Conservation (phyloP, 768 basidiomycete genomes). For the Phlebiopsis flavidoalba region DNA sequence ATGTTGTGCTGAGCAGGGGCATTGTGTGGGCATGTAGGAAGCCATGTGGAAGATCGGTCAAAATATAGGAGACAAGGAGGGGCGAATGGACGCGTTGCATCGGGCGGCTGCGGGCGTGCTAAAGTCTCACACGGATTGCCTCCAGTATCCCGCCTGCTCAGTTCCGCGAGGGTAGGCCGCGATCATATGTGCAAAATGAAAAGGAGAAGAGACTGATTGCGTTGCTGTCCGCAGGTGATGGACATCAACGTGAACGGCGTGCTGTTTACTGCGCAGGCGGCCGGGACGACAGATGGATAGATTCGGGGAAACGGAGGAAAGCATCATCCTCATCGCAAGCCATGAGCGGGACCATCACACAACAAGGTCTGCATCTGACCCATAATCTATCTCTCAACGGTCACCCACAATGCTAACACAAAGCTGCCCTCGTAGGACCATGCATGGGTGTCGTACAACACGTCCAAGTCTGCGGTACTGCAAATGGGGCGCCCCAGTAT, state of each 20-base stretch:
- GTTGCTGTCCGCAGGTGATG: conserved; percentile 42
- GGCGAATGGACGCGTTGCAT: conserved; percentile 69
- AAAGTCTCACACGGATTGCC: conserved; percentile 47
- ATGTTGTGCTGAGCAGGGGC: background rate
- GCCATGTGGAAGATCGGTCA: conserved; percentile 46
- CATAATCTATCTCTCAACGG: background rate
- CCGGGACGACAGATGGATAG: conserved; percentile 31
- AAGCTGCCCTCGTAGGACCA: conserved; percentile 45
- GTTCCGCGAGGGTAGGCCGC: conserved; percentile 50
- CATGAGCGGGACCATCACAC: conserved; percentile 47
- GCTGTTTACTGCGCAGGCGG: conserved; percentile 31
- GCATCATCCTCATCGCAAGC: conserved; percentile 39
- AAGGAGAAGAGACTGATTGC: background rate
- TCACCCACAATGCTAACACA: background rate
- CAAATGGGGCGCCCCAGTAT: conserved; percentile 79
- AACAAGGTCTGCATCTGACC: conserved; percentile 47
- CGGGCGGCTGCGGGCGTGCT: conserved; percentile 79
- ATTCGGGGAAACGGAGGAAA: conserved; percentile 31
- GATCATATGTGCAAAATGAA: too few relatives aligned
- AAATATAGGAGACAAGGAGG: conserved; percentile 61
- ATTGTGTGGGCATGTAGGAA: conserved; percentile 8
- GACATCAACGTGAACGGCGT: conserved; percentile 53
- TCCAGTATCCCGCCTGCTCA: conserved; percentile 61
- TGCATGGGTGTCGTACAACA: conserved; percentile 73
- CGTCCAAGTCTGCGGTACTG: conserved; percentile 71